phyloP scores from a whole-genome alignment of 2,329 filamentous ascomycete species.

The Fusarium tricinctum region DNA sequence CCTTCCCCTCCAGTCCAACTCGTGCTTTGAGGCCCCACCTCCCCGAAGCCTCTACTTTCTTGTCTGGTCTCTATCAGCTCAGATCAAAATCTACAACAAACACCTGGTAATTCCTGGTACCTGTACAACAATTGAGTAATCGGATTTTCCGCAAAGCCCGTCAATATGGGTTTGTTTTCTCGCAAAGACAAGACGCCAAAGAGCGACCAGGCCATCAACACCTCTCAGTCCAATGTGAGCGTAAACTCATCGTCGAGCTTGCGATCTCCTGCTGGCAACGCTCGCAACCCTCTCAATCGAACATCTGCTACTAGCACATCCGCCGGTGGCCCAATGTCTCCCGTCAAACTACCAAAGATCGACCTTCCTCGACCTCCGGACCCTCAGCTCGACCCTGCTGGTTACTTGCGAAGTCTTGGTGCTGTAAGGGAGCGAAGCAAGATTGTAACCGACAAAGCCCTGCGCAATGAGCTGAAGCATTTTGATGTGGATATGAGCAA shows the following conservation, averaged over 20 bases:
- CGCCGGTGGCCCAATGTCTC: constrained; percentile 65
- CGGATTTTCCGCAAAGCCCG: constrained; percentile 25
- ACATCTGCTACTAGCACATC: constrained; percentile 64
- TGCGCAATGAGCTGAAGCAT: constrained; percentile 82
- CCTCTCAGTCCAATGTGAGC: constrained; percentile 64
- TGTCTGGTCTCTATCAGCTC: constrained; percentile 43
- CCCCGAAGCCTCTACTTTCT: constrained; percentile 40
- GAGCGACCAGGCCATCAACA: constrained; percentile 58
- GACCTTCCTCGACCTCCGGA: constrained; percentile 88
- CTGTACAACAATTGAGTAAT: constrained; percentile 27
- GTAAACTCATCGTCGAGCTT: constrained; percentile 65
- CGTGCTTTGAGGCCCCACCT: constrained; percentile 41
- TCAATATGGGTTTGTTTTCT: constrained; percentile 69
- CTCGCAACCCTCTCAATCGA: constrained; percentile 61
- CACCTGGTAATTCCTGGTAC: constrained; percentile 8
- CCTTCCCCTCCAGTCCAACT: constrained; percentile 43
- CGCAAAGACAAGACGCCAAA: constrained; percentile 66
- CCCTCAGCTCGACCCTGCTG: constrained; percentile 87
- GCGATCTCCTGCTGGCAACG: constrained; percentile 44
- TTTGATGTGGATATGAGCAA: constrained; percentile 91
- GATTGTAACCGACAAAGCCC: constrained; percentile 81
- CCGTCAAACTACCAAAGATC: constrained; percentile 75
- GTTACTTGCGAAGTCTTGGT: constrained; percentile 90
- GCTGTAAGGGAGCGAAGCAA: constrained; percentile 85
- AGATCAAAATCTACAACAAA: constrained; percentile 34